Evolutionary conservation across 441 rosid species (phyloP).

Genomic region (Breynia disticha): DNA sequence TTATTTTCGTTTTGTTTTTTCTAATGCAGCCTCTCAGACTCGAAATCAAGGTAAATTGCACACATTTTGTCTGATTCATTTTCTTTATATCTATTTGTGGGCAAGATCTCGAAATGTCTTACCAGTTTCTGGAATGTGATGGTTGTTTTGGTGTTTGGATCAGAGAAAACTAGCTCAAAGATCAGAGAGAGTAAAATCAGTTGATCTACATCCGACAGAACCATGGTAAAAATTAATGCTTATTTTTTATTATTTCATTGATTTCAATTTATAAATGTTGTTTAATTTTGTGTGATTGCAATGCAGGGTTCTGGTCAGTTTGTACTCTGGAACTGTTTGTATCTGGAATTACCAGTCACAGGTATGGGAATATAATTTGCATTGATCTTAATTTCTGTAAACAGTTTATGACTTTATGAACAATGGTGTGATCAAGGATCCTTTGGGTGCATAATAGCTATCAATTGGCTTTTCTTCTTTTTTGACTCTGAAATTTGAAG

Average conservation of each 20-base stretch:
- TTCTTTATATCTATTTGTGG: constrained; percentile 1
- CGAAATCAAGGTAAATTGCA: constrained; percentile 43
- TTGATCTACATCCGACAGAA: constrained; percentile 78
- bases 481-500: too few relatives aligned
- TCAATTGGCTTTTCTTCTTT: too few relatives aligned
- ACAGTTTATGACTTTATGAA: neutral
- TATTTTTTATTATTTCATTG: too few relatives aligned
- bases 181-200: constrained; percentile 84
- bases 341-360: constrained; percentile 83
- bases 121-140: constrained; percentile 9
- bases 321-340: constrained; percentile 67
- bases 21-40: constrained; percentile 55
- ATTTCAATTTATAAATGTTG: too few relatives aligned
- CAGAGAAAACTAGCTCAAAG: constrained; percentile 68
- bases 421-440: neutral
- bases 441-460: neutral
- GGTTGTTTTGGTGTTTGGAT: constrained; percentile 17
- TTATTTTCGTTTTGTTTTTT: constrained; percentile 1
- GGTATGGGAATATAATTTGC: constrained; percentile 27
- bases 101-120: neutral
- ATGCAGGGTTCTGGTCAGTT: constrained; percentile 62
- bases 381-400: neutral
- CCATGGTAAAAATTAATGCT: constrained; percentile 58
- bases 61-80: constrained; percentile 1
- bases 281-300: too few relatives aligned